A percentile compares a stretch with the other conserved stretches of the same genome.
Conservation (phyloP, 495 filamentous ascomycete species). For the Xylaria sp. region DNA sequence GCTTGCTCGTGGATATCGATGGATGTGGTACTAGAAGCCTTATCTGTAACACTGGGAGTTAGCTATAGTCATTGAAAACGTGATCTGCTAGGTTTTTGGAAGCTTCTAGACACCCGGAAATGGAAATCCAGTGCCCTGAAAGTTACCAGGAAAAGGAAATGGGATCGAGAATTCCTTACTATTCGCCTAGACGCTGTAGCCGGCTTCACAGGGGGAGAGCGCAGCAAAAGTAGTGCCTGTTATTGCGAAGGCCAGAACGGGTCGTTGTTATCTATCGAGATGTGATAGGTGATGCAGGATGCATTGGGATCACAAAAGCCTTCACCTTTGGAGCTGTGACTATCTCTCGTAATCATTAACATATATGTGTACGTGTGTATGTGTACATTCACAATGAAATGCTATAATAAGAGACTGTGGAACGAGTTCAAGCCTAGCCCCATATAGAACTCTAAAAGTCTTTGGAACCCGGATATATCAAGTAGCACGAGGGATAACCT, state of each 20-base stretch:
- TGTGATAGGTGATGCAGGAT: constrained; percentile 9
- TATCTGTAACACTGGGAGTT: no score
- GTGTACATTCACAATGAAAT: no score
- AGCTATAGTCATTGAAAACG: no score
- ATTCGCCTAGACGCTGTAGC: constrained; percentile 79
- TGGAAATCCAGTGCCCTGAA: no score
- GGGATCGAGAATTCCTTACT: no score
- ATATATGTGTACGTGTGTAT: not conserved
- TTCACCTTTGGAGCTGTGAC: no score
- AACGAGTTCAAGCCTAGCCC: not conserved
- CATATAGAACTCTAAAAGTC: no score
- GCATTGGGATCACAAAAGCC: constrained; percentile 30
- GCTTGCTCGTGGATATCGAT: constrained; percentile 56
- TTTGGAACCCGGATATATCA: no score
- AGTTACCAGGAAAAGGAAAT: no score
- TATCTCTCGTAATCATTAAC: not conserved
- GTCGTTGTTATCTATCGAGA: not conserved
- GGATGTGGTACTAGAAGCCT: constrained; percentile 63
- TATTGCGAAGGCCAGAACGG: not conserved
- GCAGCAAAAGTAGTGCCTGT: constrained; percentile 72
- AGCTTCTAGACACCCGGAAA: no score
- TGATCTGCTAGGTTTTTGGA: no score
- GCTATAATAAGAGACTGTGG: not conserved
- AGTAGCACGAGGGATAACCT: no score
- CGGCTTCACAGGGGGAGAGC: constrained; percentile 70